These are phyloP conservation scores for Exophiala spinifera DNA, from an alignment of 2,329 filamentous ascomycete genomes.

Conservation along the genomic window DNA sequence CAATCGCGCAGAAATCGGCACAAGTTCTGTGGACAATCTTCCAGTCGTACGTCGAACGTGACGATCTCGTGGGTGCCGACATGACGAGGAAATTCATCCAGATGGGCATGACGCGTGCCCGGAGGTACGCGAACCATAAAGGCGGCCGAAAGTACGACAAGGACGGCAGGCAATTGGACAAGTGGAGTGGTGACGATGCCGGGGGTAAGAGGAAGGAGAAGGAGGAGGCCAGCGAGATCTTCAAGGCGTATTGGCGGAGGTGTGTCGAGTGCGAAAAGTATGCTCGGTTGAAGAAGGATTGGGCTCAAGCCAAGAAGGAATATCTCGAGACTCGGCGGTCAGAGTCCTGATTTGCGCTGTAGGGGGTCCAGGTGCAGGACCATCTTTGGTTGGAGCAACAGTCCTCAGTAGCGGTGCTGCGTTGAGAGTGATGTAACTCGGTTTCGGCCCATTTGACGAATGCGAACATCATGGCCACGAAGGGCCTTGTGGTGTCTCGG, in stretches of 20 bases:
- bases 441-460: too few species aligned
- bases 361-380: too few species aligned
- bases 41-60: constrained; percentile 47
- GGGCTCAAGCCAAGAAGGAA: constrained; percentile 30
- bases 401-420: too few species aligned
- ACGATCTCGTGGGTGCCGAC: constrained; percentile 63
- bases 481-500: too few species aligned
- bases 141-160: constrained; percentile 56
- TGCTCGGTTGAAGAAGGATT: constrained; percentile 47
- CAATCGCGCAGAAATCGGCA: constrained; percentile 52
- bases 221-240: constrained; percentile 31
- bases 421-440: too few species aligned
- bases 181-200: constrained; percentile 40
- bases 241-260: constrained; percentile 26
- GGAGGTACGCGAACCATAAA: constrained; percentile 56
- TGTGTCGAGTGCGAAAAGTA: constrained; percentile 45
- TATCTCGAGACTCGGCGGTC: constrained; percentile 7
- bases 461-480: too few species aligned
- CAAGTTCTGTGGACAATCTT: constrained; percentile 51
- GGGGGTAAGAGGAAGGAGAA: constrained; percentile 33
- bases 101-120: constrained; percentile 63
- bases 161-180: constrained; percentile 31
- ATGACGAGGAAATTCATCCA: constrained; percentile 64
- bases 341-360: not conserved
- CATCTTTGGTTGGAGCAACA: too few species aligned